Evolutionary conservation across 1,139 yeast genomes (phyloP), one percentile per base, ranked within the genome.

Genomic region (Saccharomyces pastorianus): DNA sequence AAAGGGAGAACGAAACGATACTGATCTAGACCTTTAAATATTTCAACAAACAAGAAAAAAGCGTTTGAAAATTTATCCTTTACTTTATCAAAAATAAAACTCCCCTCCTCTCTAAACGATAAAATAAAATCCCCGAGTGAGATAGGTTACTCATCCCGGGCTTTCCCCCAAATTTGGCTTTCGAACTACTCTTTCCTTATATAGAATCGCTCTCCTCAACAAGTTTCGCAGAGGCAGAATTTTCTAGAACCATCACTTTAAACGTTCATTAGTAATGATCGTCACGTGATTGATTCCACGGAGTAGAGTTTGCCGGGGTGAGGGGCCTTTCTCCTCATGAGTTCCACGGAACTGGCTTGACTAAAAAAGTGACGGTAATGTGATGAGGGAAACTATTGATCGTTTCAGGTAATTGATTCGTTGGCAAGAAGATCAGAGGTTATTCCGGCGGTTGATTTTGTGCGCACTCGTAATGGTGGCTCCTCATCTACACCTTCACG

Each of bases 151-250:
- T 38, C 44, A 38, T 38, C 44, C 44, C 44, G 44, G 44, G 44
- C 44, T 9, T 38, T 20, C 44, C 44, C 44, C 44, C 23, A 20
- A 38, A 38, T 9, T 20, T 20, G 25, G 44, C 8, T 8, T 38
- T 38, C 44, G 25, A 38, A 38, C 44, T 38, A 38, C 4, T 38
- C 44, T 38, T 38, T 20, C 44, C 44, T 38, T 38, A 38, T 38
- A 38, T 38, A 38, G 44, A 38, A 38, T 17, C 44, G 44, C 44
- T 38, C 44, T 38, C 44, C 44, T 38, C 44, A 38, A 38, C 44
- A 38, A 38, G 25, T 38, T 38, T 38, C 41, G 41, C 26, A 11
- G 25, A 38, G 3, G 11, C 44, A 13, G 44, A 38, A 38, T 4
- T 38, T 38, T 38, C 44, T 38, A 38, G 44, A 38, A 38, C 13